Evolutionary conservation across 2,329 filamentous ascomycete genomes (phyloP), one percentile per base, ranked within the genome.

Genomic region (Aureobasidium melanogenum): DNA sequence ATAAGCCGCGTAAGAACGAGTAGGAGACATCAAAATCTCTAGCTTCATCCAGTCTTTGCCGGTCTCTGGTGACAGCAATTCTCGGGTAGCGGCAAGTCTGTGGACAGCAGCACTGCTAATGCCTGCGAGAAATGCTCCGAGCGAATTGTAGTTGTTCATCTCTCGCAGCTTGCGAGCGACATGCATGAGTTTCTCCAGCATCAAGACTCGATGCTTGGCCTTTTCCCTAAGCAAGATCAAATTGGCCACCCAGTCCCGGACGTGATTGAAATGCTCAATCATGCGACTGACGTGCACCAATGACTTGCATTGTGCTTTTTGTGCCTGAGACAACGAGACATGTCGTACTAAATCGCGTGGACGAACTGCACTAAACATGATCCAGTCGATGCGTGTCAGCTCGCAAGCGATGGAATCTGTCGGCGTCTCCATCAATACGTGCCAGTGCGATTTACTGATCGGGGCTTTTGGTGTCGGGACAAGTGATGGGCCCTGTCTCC

Each of bases 361-460:
- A 28, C 91, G 86, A 64, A 97, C 96, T 1, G 91, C 92, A 57
- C 89, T 95, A 73, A 97, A 97, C 88, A 97, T 94, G 73, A 95
- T 86, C 93, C 93, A 97, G 75, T 99, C 94, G 60, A 99, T 96
- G 63, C 93, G 83, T 4, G 94, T 97, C 69, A 99, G 82, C 73
- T 99, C 94, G 63, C 88, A 87, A 17, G 93, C 93, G 66, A 97
- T 87, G 52, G 91, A 84, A 64, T 96, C 89, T 58, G 95, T 88
- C 1, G 88, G 82, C 26, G 88, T 87, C 38, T 89, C 88, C 87
- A 97, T 96, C 66, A 97, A 89, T 56, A 88, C 85, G 66, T 92
- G 90, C 80, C 94, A 99, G 63, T 94, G 88, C 44, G 87, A 80
- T 73, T 97, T 97, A 67, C 86, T 89, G 64, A 96, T 82, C 1